A percentile compares a stretch with the other conserved stretches of the same genome.
These are phyloP conservation scores for Fusarium phyllophilum DNA, from an alignment of 2,329 filamentous ascomycete species.

Conservation along the genomic window DNA sequence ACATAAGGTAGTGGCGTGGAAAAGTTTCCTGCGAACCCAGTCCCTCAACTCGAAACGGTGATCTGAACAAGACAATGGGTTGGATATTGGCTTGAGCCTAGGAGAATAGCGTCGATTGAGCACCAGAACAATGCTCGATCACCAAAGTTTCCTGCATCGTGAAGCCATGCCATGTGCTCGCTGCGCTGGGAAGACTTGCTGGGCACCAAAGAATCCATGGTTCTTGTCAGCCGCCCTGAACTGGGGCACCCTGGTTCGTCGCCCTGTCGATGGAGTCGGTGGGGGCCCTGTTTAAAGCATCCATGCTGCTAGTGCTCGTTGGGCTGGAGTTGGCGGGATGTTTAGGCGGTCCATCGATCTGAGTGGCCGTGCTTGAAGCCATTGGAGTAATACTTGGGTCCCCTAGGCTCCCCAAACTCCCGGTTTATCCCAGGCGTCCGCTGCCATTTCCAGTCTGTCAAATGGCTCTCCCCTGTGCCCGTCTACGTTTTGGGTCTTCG, in stretches of 20 bases:
- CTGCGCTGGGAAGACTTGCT: conserved; percentile 13
- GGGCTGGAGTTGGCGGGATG: conserved; percentile 38
- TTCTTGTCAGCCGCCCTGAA: conserved; percentile 38
- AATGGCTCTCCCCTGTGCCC: conserved; percentile 14
- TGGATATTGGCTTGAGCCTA: neutral
- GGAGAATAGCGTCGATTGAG: conserved; percentile 2
- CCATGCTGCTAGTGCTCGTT: conserved; percentile 36
- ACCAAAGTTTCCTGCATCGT: conserved; percentile 4
- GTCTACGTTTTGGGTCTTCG: conserved; percentile 12
- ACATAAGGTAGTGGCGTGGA: conserved; percentile 8
- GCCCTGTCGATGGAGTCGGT: conserved; percentile 36
- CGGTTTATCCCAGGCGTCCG: conserved; percentile 28
- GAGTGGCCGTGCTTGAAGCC: conserved; percentile 15
- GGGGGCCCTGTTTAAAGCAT: conserved; percentile 27
- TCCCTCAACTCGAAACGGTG: conserved; percentile 1
- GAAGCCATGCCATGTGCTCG: conserved; percentile 17
- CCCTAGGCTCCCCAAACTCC: conserved; percentile 22
- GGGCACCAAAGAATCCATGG: conserved; percentile 32
- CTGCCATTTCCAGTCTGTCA: conserved; percentile 28
- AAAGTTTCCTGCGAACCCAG: conserved; percentile 23
- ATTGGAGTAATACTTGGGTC: conserved; percentile 18
- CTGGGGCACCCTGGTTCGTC: conserved; percentile 37
- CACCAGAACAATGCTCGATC: neutral
- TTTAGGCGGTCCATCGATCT: conserved; percentile 29
- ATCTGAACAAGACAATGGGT: neutral